Base-by-base conservation (phyloP, 345 rosid genomes). In the Populus nigra region DNA sequence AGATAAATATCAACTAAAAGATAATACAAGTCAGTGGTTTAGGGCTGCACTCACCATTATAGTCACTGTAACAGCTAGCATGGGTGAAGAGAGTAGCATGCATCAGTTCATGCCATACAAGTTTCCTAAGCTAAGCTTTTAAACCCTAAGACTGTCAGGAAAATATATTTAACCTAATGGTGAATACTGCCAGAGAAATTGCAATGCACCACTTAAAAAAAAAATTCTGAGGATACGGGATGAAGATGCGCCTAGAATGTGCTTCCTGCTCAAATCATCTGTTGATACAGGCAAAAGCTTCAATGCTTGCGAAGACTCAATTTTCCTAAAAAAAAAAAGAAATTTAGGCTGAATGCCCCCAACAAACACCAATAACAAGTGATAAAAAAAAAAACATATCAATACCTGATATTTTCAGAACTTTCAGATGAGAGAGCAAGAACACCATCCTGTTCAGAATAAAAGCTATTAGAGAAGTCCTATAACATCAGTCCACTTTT, bases 241-340 rank as follows among this genome's bases (percentile, higher is more conserved):
- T 45, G 91, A 83, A 79, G 89, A 82, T 81, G 80, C 80, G 72
- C 97, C 93, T 65, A 93, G 87, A 77, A 81, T 77, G 49, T 85
- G 90, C 83, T 88, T 93, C 88, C 91, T 94, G 69, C 88, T 83
- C 45, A 90, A 78, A 78, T 96, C 98, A 84, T 96, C 98, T 3
- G 87, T 69, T 61, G 98, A 83, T 73, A 93, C 85, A 15, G 93
- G 87, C 86, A 96, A 82, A 75, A 91, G 76, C 87, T 91, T 94
- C 78, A 92, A 80, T 67, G 89, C 76, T 81, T 90, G 98, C 62
- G 91, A 85, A 72, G 89, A 76, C 75, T 89, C 91, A 77, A 79
- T 33, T 80, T 89, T 92, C 93, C 98, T 93, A 89, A 73, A 85
- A 65, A 82, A 65, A 82, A 84, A 59, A 82, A 82, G 61, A 69